Evolutionary conservation across 108 stramenopile species (phyloP).

Genomic region (Fistulifera pelliculosa): DNA sequence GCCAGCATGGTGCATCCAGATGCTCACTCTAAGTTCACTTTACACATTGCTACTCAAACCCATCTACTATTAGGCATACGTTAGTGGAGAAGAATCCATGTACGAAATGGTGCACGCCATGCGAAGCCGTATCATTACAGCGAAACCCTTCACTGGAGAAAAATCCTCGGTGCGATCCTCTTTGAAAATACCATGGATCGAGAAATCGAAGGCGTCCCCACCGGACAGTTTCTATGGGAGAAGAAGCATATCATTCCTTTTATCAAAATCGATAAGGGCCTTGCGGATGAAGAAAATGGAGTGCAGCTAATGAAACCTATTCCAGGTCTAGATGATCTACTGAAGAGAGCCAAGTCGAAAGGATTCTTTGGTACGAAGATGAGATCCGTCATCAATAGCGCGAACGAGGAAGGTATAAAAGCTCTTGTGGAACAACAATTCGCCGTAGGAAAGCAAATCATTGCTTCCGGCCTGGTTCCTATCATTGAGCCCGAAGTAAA

Average conservation of each 20-base stretch:
- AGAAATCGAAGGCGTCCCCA: conserved; percentile 41
- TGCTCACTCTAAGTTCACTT: neutral
- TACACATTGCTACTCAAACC: neutral
- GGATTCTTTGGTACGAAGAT: conserved; percentile 81
- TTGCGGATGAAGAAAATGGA: conserved; percentile 48
- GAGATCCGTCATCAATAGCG: conserved; percentile 53
- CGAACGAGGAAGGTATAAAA: conserved; percentile 62
- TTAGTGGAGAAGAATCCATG: conserved; percentile 47
- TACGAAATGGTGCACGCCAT: conserved; percentile 68
- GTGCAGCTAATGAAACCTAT: conserved; percentile 81
- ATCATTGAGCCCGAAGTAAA: conserved; percentile 81
- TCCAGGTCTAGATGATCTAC: conserved; percentile 38
- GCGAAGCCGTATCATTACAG: conserved; percentile 63
- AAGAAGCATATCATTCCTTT: conserved; percentile 62
- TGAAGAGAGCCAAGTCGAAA: conserved; percentile 34
- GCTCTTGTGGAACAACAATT: conserved; percentile 77
- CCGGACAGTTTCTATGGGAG: conserved; percentile 64
- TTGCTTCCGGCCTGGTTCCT: conserved; percentile 49
- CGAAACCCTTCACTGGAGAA: conserved; percentile 56
- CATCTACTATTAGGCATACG: conserved; percentile 17
- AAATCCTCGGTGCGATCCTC: conserved; percentile 63
- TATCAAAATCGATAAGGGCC: conserved; percentile 70
- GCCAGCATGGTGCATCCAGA: neutral
- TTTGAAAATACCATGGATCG: conserved; percentile 84
- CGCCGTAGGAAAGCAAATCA: conserved; percentile 56